phyloP scores from a whole-genome alignment of 148 eudicot species.

The Rhododendron ovatum region DNA sequence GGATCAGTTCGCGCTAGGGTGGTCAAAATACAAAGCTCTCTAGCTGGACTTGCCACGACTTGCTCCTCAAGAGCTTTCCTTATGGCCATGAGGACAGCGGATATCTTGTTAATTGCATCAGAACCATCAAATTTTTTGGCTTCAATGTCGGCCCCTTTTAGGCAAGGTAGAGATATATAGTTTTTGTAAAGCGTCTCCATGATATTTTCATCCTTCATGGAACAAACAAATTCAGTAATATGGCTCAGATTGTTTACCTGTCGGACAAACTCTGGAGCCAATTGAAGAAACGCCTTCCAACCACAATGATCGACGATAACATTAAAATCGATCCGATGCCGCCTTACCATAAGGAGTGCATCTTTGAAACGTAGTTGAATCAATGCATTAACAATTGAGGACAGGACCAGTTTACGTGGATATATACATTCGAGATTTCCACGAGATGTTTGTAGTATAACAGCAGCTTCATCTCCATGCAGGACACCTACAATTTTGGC shows the following conservation, averaged over 20 bases:
- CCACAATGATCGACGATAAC: constrained; percentile 81
- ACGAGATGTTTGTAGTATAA: constrained; percentile 72
- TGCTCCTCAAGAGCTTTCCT: constrained; percentile 85
- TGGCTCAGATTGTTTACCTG: constrained; percentile 77
- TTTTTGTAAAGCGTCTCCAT: constrained; percentile 66
- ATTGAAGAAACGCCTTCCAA: constrained; percentile 66
- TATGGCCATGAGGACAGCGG: constrained; percentile 63
- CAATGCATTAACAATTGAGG: constrained; percentile 74
- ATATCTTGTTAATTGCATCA: constrained; percentile 43
- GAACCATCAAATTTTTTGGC: constrained; percentile 14
- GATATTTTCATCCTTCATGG: constrained; percentile 70
- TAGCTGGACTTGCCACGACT: constrained; percentile 61
- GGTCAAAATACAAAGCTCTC: constrained; percentile 96
- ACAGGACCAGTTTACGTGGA: constrained; percentile 83
- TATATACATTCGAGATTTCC: constrained; percentile 92
- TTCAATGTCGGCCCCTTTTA: constrained; percentile 32
- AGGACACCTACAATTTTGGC: constrained; percentile 75
- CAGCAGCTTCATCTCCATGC: constrained; percentile 93
- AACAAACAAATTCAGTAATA: constrained; percentile 89
- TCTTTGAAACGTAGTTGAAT: constrained; percentile 60
- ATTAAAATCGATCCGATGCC: constrained; percentile 90
- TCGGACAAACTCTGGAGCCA: constrained; percentile 72
- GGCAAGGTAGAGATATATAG: constrained; percentile 41
- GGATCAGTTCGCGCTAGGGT: constrained; percentile 95
- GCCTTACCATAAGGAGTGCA: constrained; percentile 86